These are phyloP conservation scores for Lentinula detonsa DNA, from an alignment of 768 basidiomycete species.

Conservation along the genomic window DNA sequence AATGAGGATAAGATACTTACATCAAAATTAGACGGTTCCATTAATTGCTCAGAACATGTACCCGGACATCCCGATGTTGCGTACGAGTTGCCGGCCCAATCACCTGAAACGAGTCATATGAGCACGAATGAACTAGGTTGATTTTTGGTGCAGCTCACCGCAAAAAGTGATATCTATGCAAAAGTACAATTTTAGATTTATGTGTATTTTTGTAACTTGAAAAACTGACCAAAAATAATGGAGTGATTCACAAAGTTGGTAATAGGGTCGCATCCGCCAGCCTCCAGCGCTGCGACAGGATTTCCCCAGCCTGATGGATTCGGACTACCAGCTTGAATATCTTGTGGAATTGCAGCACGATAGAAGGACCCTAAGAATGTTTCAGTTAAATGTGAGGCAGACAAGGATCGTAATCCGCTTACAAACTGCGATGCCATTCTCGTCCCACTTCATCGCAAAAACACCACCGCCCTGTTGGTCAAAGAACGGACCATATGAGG, in stretches of 20 bases:
- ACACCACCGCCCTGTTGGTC: conserved; percentile 78
- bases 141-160: conserved; percentile 35
- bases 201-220: background rate
- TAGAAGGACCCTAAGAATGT: conserved; percentile 67
- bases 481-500: conserved; percentile 81
- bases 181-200: background rate
- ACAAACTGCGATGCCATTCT: conserved; percentile 71
- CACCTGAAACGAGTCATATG: conserved; percentile 34
- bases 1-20: conserved; percentile 31
- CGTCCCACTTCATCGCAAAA: conserved; percentile 89
- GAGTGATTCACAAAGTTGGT: conserved; percentile 63
- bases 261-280: conserved; percentile 49
- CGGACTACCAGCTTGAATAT: conserved; percentile 56
- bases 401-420: conserved; percentile 17
- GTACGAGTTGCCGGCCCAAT: conserved; percentile 84
- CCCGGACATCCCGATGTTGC: conserved; percentile 70
- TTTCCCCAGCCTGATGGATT: conserved; percentile 63
- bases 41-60: conserved; percentile 56
- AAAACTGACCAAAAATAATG: conserved; percentile 65
- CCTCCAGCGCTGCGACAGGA: conserved; percentile 56
- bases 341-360: conserved; percentile 66
- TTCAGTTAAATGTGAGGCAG: background rate
- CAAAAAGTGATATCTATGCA: conserved; percentile 74
- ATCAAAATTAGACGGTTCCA: conserved; percentile 67
- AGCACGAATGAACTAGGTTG: conserved; percentile 5